Evolutionary conservation across 2,329 filamentous ascomycete genomes (phyloP).

Genomic region (Corniculantispora saksenae): DNA sequence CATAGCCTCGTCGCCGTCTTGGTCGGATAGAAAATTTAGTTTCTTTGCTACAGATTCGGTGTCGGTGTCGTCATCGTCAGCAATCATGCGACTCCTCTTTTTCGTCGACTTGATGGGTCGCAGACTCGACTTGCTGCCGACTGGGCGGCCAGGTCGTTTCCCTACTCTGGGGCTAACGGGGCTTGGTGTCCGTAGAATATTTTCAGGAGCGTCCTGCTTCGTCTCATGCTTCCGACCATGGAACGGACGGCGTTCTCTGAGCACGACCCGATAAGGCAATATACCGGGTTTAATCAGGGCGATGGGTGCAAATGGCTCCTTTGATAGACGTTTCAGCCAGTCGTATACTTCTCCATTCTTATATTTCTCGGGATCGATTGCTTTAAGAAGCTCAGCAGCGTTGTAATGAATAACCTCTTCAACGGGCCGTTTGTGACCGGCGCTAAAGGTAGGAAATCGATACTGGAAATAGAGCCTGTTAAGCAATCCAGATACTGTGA

Average conservation of each 20-base stretch:
- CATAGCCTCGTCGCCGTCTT: constrained; percentile 34
- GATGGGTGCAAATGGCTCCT: constrained; percentile 29
- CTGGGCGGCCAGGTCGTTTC: constrained; percentile 37
- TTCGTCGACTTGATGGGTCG: constrained; percentile 43
- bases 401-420: constrained; percentile 48
- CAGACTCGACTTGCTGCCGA: constrained; percentile 48
- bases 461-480: constrained; percentile 36
- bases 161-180: constrained; percentile 27
- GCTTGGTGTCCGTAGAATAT: neutral
- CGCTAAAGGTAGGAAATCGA: constrained; percentile 32
- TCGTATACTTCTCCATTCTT: constrained; percentile 32
- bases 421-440: constrained; percentile 43
- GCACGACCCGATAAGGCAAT: constrained; percentile 31
- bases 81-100: constrained; percentile 44
- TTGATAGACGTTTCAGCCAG: constrained; percentile 36
- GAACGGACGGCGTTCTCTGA: constrained; percentile 24
- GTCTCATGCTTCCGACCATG: constrained; percentile 12
- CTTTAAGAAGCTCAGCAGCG: constrained; percentile 39
- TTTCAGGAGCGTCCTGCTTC: constrained; percentile 12
- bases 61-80: constrained; percentile 41
- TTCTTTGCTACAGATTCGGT: constrained; percentile 31
- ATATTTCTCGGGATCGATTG: constrained; percentile 38
- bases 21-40: neutral
- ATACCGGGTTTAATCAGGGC: constrained; percentile 30
- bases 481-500: constrained; percentile 26